Evolutionary conservation across 1,284 basidiomycete genomes (phyloP), one percentile per base, ranked within the genome.

Genomic region (Agaricales sp.): DNA sequence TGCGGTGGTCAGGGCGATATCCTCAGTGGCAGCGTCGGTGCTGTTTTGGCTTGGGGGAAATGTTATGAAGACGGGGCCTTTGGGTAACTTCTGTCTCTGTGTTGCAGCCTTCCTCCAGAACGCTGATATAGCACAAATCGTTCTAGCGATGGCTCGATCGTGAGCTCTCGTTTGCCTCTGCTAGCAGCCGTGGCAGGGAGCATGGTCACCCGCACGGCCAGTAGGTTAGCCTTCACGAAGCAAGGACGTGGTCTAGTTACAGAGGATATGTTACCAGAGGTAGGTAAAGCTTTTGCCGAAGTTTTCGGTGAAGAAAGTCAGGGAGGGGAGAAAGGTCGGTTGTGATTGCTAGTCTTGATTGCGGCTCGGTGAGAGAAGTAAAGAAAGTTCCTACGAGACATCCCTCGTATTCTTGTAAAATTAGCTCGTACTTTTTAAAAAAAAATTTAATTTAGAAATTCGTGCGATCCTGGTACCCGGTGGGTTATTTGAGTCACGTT

Each of bases 1-100:
- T 94, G 92, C 58, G 95, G 95, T 18, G 94, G 94, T 1, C 95
- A 98, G 63, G 95, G 95, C 0, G 95, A 99, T 65, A 82, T 99
- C 44, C 66, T 99, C 48, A 87, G 85, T 56, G 95, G 95, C 3
- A 76, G 77, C 35, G 83, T 92, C 4, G 94, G 92, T 0, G 81
- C 92, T 0, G 81, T 96, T 62, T 71, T 97, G 52, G 93, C 93
- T 1, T 99, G 95, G 94, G 91, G 87, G 2, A 87, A 87, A 63
- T 92, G 89, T 58, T 97, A 89, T 63, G 87, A 92, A 58, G 78
- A 81, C 38, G 89, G 89, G 4, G 75, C 75, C 1, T 93, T 84
- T 57, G 82, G 81, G 78, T 83, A 53, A 53, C 74, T 62, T 41
- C 39, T 12, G 37, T 47, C 21, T 16, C 48, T 11, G 18, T 50